These are phyloP conservation scores for Artemisia tridentata DNA, from an alignment of 129 eudicot genomes.

Conservation along the genomic window DNA sequence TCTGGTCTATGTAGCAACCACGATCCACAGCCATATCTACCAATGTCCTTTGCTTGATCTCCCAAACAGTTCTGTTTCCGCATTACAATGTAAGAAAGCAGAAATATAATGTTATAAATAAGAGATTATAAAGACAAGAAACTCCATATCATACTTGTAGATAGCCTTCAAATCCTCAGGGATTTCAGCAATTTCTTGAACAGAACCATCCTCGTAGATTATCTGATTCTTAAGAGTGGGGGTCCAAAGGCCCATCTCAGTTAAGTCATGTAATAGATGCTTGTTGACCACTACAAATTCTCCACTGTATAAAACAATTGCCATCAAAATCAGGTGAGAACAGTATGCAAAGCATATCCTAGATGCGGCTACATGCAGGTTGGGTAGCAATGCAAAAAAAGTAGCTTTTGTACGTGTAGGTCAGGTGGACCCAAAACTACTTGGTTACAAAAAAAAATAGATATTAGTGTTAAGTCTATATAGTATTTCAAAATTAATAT, in stretches of 20 bases:
- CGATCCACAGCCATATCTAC: constrained; percentile 99
- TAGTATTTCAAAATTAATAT: too few relatives aligned
- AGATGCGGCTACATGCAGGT: too few relatives aligned
- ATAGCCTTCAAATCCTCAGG: constrained; percentile 67
- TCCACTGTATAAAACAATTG: constrained; percentile 54
- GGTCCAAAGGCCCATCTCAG: constrained; percentile 95
- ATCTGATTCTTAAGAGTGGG: constrained; percentile 84
- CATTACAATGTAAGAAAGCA: not conserved
- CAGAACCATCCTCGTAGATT: constrained; percentile 79
- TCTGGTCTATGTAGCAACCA: constrained; percentile 94
- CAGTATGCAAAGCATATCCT: not conserved
- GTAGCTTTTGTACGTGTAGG: too few relatives aligned
- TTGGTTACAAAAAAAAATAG: too few relatives aligned
- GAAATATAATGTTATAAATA: not conserved
- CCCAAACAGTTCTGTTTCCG: constrained; percentile 87
- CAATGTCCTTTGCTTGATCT: constrained; percentile 82
- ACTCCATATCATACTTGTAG: constrained; percentile 59
- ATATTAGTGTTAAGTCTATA: too few relatives aligned
- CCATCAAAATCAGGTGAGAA: not conserved
- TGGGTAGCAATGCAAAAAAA: too few relatives aligned
- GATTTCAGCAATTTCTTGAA: constrained; percentile 71
- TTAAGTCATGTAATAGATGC: constrained; percentile 84
- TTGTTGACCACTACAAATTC: constrained; percentile 98
- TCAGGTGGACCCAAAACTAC: too few relatives aligned
- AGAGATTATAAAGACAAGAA: not conserved